phyloP scores from a whole-genome alignment of 768 basidiomycete species.

The Panellus pusillus region DNA sequence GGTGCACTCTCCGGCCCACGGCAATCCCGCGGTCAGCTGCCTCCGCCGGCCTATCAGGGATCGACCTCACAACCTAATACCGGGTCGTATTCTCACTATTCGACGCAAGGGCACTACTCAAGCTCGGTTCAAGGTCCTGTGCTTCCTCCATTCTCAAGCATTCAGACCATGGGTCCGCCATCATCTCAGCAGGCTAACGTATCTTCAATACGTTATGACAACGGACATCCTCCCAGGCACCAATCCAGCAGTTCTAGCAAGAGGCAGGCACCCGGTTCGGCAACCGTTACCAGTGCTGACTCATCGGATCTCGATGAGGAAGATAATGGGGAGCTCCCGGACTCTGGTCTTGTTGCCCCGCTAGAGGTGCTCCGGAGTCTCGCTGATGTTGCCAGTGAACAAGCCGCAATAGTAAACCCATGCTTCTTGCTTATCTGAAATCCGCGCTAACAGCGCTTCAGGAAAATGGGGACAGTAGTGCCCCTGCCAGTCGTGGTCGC shows the following conservation, averaged over 20 bases:
- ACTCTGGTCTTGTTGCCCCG: constrained; percentile 79
- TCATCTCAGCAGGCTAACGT: constrained; percentile 47
- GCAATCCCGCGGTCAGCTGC: constrained; percentile 37
- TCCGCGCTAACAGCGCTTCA: constrained; percentile 30
- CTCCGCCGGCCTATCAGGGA: constrained; percentile 37
- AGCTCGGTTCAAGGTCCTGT: constrained; percentile 46
- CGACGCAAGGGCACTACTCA: constrained; percentile 37
- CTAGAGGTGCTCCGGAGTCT: constrained; percentile 83
- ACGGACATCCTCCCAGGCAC: constrained; percentile 35
- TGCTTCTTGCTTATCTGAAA: constrained; percentile 1
- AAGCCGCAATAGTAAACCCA: constrained; percentile 66
- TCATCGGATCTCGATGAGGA: constrained; percentile 87
- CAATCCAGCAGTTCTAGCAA: constrained; percentile 43
- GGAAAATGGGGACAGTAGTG: constrained; percentile 79
- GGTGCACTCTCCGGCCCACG: constrained; percentile 29
- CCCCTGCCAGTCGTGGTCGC: constrained; percentile 72
- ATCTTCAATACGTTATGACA: constrained; percentile 62
- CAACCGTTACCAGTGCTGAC: constrained; percentile 73
- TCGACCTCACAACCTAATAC: constrained; percentile 35
- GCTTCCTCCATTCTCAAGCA: constrained; percentile 71
- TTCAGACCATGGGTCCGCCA: constrained; percentile 57
- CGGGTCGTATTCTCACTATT: constrained; percentile 43
- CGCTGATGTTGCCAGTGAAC: constrained; percentile 78
- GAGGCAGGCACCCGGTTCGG: constrained; percentile 59
- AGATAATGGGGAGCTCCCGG: constrained; percentile 76